Base-by-base conservation (phyloP, 2,329 filamentous ascomycete species). In the Aspergillus felis region DNA sequence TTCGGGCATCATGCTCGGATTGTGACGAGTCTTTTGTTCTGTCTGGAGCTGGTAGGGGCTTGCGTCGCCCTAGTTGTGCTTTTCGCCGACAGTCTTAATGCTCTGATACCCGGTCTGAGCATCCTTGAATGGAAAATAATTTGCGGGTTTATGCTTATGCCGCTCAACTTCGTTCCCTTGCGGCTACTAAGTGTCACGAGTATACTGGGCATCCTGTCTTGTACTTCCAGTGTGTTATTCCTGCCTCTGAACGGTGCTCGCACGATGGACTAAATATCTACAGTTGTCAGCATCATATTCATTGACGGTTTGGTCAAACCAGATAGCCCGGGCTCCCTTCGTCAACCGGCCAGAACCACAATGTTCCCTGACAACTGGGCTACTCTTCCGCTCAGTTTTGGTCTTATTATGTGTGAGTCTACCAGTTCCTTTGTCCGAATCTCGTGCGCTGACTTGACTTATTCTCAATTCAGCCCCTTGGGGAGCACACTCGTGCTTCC, bases 1-100 rank as follows among this genome's bases (percentile, higher is more conserved):
- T 97, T 95, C 72, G 93, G 93, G 8, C 84, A 87, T 17, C 87
- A 84, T 57, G 93, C 92, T 38, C 87, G 93, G 38, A 79, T 96
- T 35, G 83, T 89, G 29, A 93, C 91, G 7, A 95, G 91, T 60
- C 79, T 95, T 0, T 80, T 97, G 17, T 97, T 97, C 76, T 92
- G 87, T 10, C 72, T 97, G 47, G 93, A 97, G 74, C 82, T 97
- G 27, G 75, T 96, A 32, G 92, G 90, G 7, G 90, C 92, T 24
- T 95, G 91, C 69, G 92, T 97, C 29, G 93, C 93, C 3, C 81
- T 96, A 3, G 84, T 96, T 32, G 90, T 96, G 22, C 83, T 97
- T n/a, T 97, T 97, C 73, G 90, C 91, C 53, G 94, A 97, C 76
- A 95, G 90, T 48, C 81, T 97, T 65, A 80, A 90, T 66, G 83